Evolutionary conservation across 139 green algal species (phyloP), one percentile per base, ranked within the genome.

Genomic region (Coccomyxa sp.): DNA sequence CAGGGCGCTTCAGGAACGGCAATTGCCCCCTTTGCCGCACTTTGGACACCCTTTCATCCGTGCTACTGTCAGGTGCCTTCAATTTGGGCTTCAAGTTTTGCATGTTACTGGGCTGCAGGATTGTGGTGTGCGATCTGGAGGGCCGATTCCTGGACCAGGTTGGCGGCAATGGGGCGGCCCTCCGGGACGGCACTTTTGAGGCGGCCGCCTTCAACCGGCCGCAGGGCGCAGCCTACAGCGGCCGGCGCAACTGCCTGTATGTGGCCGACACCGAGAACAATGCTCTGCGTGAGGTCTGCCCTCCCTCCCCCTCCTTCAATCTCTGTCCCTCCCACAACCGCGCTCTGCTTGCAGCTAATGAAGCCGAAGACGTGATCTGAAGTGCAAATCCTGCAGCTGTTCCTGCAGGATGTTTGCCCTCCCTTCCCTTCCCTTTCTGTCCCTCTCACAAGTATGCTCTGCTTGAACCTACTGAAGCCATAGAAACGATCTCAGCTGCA

Each of bases 261-360:
- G 88, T 95, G 58, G 91, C 90, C 7, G 93, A 96, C 83, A 96
- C 93, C 10, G 93, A 97, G 78, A 92, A 92, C 59, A 93, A 97
- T 68, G 93, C 93, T 13, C 71, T 96, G 31, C 74, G 93, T 66
- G 58, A 77, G 59, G 76, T 80, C 30, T 63, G 30, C 27, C 25
- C 15, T 32, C 66, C 66, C 66, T 27, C 21, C 25, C 23, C 3
- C 9, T 25, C 38, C 38, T 7, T 51, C n/a, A n/a, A n/a, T n/a
- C 38, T 51, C 38, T 51, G 38, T 51, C 38, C 38, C 38, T 51
- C 38, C 38, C 38, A 51, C 38, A 51, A 51, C 3, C 7, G 7
- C 7, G 3, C 38, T 51, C 38, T 51, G 38, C 38, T 51, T 51
- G 38, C 38, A 51, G 38, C 38, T 7, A 51, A 3, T 51, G 38